Evolutionary conservation across 2,329 filamentous ascomycete genomes (phyloP), one percentile per base, ranked within the genome.

Genomic region (Alternaria triticimaculans): DNA sequence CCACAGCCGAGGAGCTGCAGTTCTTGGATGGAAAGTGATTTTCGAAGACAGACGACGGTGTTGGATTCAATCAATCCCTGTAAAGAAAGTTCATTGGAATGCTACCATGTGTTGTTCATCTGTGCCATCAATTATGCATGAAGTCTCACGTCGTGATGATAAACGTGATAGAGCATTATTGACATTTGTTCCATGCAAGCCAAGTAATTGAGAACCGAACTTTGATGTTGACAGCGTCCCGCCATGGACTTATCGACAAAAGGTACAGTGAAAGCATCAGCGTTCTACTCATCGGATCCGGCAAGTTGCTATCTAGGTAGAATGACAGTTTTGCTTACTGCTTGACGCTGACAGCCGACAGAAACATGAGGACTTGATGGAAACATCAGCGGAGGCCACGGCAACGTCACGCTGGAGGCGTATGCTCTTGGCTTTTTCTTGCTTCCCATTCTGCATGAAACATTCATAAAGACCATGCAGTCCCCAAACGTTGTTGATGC

Each of bases 381-480:
- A 6, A 33, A 51, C 0, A 3, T 51, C 48, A 28, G 48, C 23
- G 23, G 46, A 28, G 3, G 48, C 48, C 11, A 51, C 20, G 5
- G 48, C 48, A 15, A 51, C n/a, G 18, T 51, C 48, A n/a, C 48
- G 48, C 18, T 51, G 26, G 25, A 51, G n/a, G 26, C 48, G 48
- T 18, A 51, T 30, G 18, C 23, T 51, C 18, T 15, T 51, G 9
- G 48, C 48, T 8, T 21, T 28, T 14, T 55, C 30, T 1, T 20
- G 20, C 18, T 61, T 57, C 2, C 37, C 33, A 23, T 57, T 62
- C 5, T 5, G 21, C 11, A 62, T 8, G 3, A 62, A 33, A 15
- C 53, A 62, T 28, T 62, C 54, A 14, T 57, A n/a, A 11, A 57
- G 26, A 21, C 59, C 45, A 26, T 62, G 59, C 6, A 62, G 44